A percentile compares a stretch with the other conserved stretches of the same genome.
Conservation (phyloP, 768 basidiomycete species). For the Dentipellis fragilis region DNA sequence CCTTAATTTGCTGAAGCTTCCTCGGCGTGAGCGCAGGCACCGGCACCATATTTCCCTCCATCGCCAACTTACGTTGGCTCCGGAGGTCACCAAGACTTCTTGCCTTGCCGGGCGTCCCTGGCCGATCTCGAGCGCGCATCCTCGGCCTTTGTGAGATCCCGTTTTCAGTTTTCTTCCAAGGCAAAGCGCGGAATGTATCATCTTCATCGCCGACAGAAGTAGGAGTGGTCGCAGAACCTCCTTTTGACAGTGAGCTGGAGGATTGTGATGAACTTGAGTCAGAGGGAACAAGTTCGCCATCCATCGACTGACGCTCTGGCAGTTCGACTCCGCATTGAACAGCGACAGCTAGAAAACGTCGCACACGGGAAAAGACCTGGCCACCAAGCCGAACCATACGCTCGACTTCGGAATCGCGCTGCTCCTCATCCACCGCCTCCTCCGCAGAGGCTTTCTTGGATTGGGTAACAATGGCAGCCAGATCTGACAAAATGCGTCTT, state of each 20-base stretch:
- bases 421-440: conserved; percentile 33
- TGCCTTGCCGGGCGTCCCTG: conserved; percentile 26
- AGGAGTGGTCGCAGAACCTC: conserved; percentile 2
- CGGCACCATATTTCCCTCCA: conserved; percentile 28
- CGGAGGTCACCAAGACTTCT: conserved; percentile 48
- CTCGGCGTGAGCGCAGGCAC: conserved; percentile 20
- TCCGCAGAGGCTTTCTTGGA: conserved; percentile 54
- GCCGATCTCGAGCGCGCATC: conserved; percentile 3
- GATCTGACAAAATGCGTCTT: conserved; percentile 68
- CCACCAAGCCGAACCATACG: conserved; percentile 75
- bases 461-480: conserved; percentile 77
- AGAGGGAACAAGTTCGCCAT: conserved; percentile 7
- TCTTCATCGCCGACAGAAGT: conserved; percentile 7
- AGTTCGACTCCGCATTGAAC: conserved; percentile 67
- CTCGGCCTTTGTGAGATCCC: conserved; percentile 9
- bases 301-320: conserved; percentile 23
- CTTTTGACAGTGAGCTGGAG: conserved; percentile 3
- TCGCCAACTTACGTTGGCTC: conserved; percentile 19
- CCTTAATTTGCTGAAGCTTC: not conserved
- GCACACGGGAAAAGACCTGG: conserved; percentile 72
- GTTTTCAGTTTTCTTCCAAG: conserved; percentile 8
- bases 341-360: conserved; percentile 68
- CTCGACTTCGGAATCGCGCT: conserved; percentile 50
- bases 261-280: conserved; percentile 11
- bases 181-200: conserved; percentile 6